Evolutionary conservation across 345 rosid species (phyloP).

Genomic region (Citrus sp.): DNA sequence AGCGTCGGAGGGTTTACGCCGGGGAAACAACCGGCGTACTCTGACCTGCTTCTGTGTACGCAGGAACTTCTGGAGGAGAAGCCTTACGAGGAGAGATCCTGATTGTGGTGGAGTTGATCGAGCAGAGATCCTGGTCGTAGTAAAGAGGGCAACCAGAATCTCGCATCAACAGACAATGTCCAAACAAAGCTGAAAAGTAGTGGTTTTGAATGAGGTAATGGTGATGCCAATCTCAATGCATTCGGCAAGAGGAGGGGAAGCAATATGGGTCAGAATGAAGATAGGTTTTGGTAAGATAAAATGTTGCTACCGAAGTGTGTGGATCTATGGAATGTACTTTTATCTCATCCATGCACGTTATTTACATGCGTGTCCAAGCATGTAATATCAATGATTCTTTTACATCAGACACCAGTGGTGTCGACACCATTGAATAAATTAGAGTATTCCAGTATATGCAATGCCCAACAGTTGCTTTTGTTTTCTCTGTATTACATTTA

Average conservation of each 20-base stretch:
- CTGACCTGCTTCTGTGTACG: too few species aligned
- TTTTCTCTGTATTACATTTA: not conserved
- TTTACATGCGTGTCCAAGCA: not conserved
- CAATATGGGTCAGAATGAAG: not conserved
- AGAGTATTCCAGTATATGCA: not conserved
- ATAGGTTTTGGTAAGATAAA: not conserved
- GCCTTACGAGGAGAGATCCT: too few species aligned
- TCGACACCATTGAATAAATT: not conserved
- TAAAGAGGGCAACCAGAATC: too few species aligned
- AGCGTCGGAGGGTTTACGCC: too few species aligned
- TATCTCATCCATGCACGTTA: not conserved
- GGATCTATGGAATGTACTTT: not conserved
- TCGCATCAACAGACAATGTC: not conserved
- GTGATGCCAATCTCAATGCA: not conserved
- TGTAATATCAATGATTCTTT: not conserved
- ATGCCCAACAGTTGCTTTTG: not conserved
- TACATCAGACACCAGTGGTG: not conserved
- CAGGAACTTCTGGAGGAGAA: too few species aligned
- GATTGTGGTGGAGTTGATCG: too few species aligned
- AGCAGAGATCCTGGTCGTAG: too few species aligned
- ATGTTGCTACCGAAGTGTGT: not conserved
- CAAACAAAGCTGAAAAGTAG: not conserved
- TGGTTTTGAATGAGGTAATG: not conserved
- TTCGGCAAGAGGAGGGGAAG: not conserved
- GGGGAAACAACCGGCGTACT: too few species aligned